Percentiles rank a stretch among this genome's conserved stretches.
phyloP scores from a whole-genome alignment of 805 yeast genomes.

The Wickerhamomyces silvicola region DNA sequence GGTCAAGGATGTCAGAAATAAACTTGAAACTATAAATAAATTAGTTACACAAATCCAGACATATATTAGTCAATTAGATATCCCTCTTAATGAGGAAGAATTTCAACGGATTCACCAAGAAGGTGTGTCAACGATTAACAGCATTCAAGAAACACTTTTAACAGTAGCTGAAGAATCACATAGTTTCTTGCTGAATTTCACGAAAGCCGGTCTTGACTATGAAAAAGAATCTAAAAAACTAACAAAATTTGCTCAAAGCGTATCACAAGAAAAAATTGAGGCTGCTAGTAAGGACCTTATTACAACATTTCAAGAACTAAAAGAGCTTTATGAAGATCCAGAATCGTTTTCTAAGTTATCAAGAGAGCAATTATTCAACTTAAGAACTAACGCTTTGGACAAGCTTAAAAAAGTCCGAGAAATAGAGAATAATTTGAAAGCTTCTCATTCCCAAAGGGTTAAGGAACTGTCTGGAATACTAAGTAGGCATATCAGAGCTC shows the following conservation, averaged over 20 bases:
- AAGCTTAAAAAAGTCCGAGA: conserved; percentile 12
- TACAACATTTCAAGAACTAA: conserved; percentile 22
- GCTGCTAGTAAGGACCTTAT: conserved; percentile 19
- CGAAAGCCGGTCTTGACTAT: conserved; percentile 41
- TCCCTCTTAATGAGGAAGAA: conserved; percentile 41
- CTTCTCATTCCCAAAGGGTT: conserved; percentile 23
- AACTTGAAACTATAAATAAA: conserved; percentile 19
- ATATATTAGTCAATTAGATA: conserved; percentile 34
- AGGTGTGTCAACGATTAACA: conserved; percentile 34
- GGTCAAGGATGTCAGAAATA: conserved; percentile 31
- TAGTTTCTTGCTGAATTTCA: conserved; percentile 36
- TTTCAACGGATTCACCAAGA: conserved; percentile 37
- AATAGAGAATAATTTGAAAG: conserved; percentile 12
- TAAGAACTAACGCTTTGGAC: conserved; percentile 23
- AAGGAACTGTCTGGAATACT: conserved; percentile 21
- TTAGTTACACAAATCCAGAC: conserved; percentile 29
- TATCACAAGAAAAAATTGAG: conserved; percentile 24
- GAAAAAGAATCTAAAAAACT: conserved; percentile 44
- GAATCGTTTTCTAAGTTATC: conserved; percentile 10
- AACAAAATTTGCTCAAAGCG: conserved; percentile 23
- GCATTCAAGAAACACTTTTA: conserved; percentile 38
- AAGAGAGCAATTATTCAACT: conserved; percentile 27
- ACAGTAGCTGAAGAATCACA: conserved; percentile 40
- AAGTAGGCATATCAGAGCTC: conserved; percentile 11
- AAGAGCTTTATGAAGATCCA: conserved; percentile 20